Percentiles rank a stretch among this genome's conserved stretches.
Conservation (phyloP, 1,139 yeast genomes). For the Pichia kudriavzevii region DNA sequence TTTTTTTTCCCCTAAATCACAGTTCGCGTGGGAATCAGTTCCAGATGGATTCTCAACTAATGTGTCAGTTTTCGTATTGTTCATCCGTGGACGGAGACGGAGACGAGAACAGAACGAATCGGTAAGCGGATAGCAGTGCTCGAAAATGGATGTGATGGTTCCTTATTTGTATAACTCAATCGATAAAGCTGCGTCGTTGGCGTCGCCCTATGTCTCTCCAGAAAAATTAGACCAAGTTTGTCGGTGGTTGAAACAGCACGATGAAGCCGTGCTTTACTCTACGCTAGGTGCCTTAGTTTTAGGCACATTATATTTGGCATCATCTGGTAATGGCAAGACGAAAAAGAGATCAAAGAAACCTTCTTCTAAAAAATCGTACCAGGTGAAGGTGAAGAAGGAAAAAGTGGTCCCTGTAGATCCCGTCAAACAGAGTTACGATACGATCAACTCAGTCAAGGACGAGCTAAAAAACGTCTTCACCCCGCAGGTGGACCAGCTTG, state of each 20-base stretch:
- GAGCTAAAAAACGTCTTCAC: slow-evolving; percentile 1
- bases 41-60: too few relatives aligned
- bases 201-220: slow-evolving; percentile 2
- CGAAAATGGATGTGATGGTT: slow-evolving; percentile 1
- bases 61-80: too few relatives aligned
- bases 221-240: slow-evolving; percentile 4
- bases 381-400: slow-evolving; percentile 10
- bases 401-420: slow-evolving; percentile 9
- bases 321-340: background rate
- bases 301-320: slow-evolving; percentile 1
- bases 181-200: slow-evolving; percentile 1
- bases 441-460: slow-evolving; percentile 1
- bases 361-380: slow-evolving; percentile 1
- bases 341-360: slow-evolving; percentile 1
- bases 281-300: slow-evolving; percentile 7
- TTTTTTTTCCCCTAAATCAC: too few relatives aligned
- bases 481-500: slow-evolving; percentile 9
- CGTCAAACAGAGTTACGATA: slow-evolving; percentile 3
- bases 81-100: too few relatives aligned
- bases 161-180: slow-evolving; percentile 6
- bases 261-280: slow-evolving; percentile 3
- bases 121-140: too few relatives aligned
- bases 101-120: too few relatives aligned
- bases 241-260: slow-evolving; percentile 7
- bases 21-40: too few relatives aligned